A percentile compares a stretch with the other conserved stretches of the same genome.
Evolutionary conservation across 2,329 filamentous ascomycete genomes (phyloP).

Genomic region (Epichloe gansuensis): DNA sequence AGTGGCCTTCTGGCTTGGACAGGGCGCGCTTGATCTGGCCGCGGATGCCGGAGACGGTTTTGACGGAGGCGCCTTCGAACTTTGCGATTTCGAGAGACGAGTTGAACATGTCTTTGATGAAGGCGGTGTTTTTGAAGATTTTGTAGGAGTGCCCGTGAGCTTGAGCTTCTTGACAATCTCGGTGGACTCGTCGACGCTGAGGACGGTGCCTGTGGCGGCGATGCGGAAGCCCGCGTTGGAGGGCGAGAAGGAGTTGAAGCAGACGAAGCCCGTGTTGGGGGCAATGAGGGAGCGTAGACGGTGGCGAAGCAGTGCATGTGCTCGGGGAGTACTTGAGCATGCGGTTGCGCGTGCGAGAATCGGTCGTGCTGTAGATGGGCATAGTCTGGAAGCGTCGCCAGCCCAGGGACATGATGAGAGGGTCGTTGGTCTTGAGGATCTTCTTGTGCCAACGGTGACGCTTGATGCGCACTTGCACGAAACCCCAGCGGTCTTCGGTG

Average conservation of each 20-base stretch:
- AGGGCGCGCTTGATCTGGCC: constrained; percentile 96
- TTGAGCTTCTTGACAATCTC: constrained; percentile 99
- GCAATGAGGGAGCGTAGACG: constrained; percentile 93
- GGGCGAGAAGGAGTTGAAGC: constrained; percentile 78
- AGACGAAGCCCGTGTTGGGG: constrained; percentile 91
- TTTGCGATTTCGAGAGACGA: constrained; percentile 89
- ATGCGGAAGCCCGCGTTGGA: constrained; percentile 85
- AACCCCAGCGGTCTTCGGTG: constrained; percentile 92
- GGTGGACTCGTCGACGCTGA: constrained; percentile 87
- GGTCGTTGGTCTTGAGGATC: constrained; percentile 96
- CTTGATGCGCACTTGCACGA: constrained; percentile 92
- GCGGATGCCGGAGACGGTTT: constrained; percentile 88
- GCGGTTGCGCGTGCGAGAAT: constrained; percentile 83
- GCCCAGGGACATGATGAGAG: constrained; percentile 89
- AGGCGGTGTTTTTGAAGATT: constrained; percentile 98
- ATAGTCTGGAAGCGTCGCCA: constrained; percentile 92
- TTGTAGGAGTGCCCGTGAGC: constrained; percentile 85
- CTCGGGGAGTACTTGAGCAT: constrained; percentile 99
- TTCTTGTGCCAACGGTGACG: constrained; percentile 98
- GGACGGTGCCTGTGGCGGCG: constrained; percentile 83
- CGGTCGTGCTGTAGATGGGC: constrained; percentile 89
- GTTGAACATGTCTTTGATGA: constrained; percentile 98
- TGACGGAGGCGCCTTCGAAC: constrained; percentile 91
- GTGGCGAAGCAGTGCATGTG: constrained; percentile 99
- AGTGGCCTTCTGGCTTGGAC: constrained; percentile 86